Evolutionary conservation across 352 stramenopile species (phyloP).

Genomic region (Peronosclerospora sorghi): DNA sequence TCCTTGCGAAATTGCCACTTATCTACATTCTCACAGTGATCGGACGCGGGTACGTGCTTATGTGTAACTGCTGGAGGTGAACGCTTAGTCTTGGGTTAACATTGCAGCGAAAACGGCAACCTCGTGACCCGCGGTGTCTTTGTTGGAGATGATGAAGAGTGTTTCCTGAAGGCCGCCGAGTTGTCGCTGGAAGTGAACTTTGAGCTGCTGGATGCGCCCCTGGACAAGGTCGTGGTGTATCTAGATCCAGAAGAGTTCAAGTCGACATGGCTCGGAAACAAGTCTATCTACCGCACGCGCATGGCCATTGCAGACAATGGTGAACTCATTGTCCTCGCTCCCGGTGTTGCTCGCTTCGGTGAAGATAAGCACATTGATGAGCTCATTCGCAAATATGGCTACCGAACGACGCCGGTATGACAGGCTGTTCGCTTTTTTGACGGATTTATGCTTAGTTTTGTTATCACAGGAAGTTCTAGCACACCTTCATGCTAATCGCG

Average conservation of each 20-base stretch:
- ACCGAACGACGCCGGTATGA: constrained; percentile 88
- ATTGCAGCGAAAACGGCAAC: constrained; percentile 29
- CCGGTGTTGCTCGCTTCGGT: constrained; percentile 90
- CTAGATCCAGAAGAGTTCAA: constrained; percentile 95
- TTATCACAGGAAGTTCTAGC: constrained; percentile 80
- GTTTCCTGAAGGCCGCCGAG: constrained; percentile 90
- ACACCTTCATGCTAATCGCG: constrained; percentile 83
- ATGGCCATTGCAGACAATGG: constrained; percentile 95
- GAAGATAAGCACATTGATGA: constrained; percentile 91
- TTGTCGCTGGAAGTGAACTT: constrained; percentile 95
- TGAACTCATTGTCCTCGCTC: constrained; percentile 91
- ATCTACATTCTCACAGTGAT: constrained; percentile 96
- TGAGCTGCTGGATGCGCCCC: constrained; percentile 83
- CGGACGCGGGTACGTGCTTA: constrained; percentile 35
- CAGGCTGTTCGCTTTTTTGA: background rate
- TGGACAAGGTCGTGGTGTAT: constrained; percentile 94
- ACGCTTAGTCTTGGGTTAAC: constrained; percentile 2
- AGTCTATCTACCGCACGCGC: constrained; percentile 95
- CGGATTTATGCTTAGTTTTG: background rate
- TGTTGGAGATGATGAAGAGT: constrained; percentile 93
- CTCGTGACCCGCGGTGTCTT: constrained; percentile 88
- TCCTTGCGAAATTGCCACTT: constrained; percentile 83
- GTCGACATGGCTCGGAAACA: constrained; percentile 97
- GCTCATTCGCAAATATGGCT: constrained; percentile 95
- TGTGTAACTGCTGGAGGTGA: background rate